Evolutionary conservation across 257 asterid species (phyloP).

Genomic region (Fraxinus cuspidata): DNA sequence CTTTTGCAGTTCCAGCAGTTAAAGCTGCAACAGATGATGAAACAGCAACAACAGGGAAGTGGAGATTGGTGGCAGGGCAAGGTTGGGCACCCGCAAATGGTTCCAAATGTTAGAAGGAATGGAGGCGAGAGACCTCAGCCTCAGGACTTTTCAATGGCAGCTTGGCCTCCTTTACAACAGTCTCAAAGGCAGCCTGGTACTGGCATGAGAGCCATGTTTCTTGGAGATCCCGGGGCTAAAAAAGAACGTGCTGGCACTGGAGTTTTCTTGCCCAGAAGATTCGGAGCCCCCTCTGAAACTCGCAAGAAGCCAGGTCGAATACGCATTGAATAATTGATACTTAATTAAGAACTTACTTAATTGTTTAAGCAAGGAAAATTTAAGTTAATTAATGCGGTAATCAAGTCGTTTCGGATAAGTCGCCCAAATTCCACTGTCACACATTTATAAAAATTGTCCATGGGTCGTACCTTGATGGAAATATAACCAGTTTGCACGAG

Average conservation of each 20-base stretch:
- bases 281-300: conserved; percentile 35
- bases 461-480: no score
- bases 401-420: no score
- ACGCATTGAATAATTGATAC: no score
- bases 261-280: conserved; percentile 68
- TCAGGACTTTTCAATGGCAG: conserved; percentile 3
- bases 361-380: no score
- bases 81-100: conserved; percentile 19
- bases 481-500: background rate
- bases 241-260: conserved; percentile 80
- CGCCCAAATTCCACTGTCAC: no score
- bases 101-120: conserved; percentile 19
- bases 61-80: conserved; percentile 21
- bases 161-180: conserved; percentile 45
- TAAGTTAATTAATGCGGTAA: no score
- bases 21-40: conserved; percentile 34
- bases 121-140: conserved; percentile 25
- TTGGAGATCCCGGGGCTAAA: conserved; percentile 40
- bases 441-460: no score
- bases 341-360: no score
- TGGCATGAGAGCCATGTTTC: conserved; percentile 49
- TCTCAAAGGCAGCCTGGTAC: conserved; percentile 38
- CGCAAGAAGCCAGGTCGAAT: conserved; percentile 51
- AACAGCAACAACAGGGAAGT: conserved; percentile 11
- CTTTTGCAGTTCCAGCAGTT: conserved; percentile 34